Evolutionary conservation across 192 early-diverging fungal species (phyloP), one percentile per base, ranked within the genome.

Genomic region (Martensiomyces pterosporus): DNA sequence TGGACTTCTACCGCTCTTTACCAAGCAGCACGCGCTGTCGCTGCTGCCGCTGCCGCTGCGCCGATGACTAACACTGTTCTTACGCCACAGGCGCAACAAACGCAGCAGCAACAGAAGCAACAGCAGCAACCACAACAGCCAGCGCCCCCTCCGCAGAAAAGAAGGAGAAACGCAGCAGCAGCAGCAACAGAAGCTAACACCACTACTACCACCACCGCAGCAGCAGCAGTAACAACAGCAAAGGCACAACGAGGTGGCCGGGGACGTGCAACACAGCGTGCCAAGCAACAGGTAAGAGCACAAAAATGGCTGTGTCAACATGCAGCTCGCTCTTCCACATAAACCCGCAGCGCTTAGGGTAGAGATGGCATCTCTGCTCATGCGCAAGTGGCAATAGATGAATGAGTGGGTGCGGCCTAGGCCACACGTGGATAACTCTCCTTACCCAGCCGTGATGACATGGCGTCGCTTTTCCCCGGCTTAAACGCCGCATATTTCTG

Each of bases 1-100:
- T 73, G 69, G 69, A 47, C 54, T 5, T 57, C 69, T 1, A 15
- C 54, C 4, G 69, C 50, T 15, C 57, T 73, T 12, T 73, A 73
- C 42, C 69, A 73, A 42, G 63, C 69, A 7, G 58, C 69, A 29
- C 61, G 69, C 16, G 69, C 69, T 2, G 68, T 64, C 24, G 68
- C 61, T 17, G 67, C 52, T 15, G 68, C 61, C 35, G 54, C 49
- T 39, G 52, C 27, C 3, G 29, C 40, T 18, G 22, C 49, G 3
- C 21, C 49, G n/a, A n/a, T n/a, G n/a, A n/a, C n/a, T n/a, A n/a
- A n/a, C n/a, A n/a, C n/a, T n/a, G n/a, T n/a, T n/a, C n/a, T n/a
- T n/a, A n/a, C n/a, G n/a, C n/a, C n/a, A n/a, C n/a, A 24, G 17
- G 18, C 23, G 18, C 39, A 41, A 4, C 43, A 33, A 27, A 22